Evolutionary conservation across 129 eudicot species (phyloP).

Genomic region (Artemisia tridentata): DNA sequence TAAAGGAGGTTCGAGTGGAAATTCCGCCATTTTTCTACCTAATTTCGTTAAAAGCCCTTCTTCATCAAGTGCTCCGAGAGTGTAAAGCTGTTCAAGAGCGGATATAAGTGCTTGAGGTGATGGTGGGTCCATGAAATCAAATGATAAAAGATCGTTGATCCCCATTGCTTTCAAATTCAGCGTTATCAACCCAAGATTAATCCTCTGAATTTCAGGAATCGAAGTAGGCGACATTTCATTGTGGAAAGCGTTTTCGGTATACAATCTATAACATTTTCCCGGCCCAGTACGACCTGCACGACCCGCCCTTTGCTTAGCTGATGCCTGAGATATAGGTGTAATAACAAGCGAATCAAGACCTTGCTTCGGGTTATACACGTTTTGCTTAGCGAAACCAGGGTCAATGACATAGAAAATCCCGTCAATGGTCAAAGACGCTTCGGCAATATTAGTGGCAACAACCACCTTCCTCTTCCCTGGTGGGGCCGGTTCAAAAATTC

Average conservation of each 20-base stretch:
- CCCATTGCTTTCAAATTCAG: constrained; percentile 85
- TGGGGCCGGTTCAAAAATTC: constrained; percentile 91
- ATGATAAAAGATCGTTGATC: constrained; percentile 71
- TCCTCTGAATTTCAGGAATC: constrained; percentile 79
- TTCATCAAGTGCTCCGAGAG: constrained; percentile 83
- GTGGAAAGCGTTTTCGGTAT: constrained; percentile 76
- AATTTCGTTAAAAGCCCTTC: constrained; percentile 79
- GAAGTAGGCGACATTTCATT: constrained; percentile 86
- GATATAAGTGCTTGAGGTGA: constrained; percentile 81
- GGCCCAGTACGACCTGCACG: constrained; percentile 50
- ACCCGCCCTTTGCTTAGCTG: constrained; percentile 51
- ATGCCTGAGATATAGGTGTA: constrained; percentile 36
- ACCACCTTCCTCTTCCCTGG: constrained; percentile 85
- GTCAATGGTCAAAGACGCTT: constrained; percentile 47
- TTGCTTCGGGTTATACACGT: constrained; percentile 34
- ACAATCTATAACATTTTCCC: constrained; percentile 47
- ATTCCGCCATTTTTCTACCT: constrained; percentile 90
- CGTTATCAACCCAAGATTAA: constrained; percentile 40
- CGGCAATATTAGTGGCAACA: constrained; percentile 46
- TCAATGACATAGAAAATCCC: constrained; percentile 52
- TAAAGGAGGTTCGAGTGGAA: constrained; percentile 86
- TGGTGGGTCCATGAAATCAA: constrained; percentile 88
- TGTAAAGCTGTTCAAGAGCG: constrained; percentile 79
- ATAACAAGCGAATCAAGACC: constrained; percentile 42
- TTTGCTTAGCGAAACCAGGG: constrained; percentile 36